A percentile compares a stretch with the other conserved stretches of the same genome.
These are phyloP conservation scores for Venturia effusa DNA, from an alignment of 2,329 filamentous ascomycete species.

Conservation along the genomic window DNA sequence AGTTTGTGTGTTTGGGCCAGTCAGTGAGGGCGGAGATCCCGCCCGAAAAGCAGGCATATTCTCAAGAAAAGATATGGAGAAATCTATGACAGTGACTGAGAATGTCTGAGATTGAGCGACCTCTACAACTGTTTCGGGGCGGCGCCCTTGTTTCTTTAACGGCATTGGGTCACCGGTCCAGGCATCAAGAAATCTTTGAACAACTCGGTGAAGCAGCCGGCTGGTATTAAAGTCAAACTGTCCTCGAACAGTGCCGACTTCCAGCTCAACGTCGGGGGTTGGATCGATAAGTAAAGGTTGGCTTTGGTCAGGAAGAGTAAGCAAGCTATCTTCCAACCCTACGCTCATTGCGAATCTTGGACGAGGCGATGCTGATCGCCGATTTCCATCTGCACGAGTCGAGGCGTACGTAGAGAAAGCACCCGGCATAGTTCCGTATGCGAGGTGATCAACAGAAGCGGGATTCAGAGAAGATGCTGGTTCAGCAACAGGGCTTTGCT, in stretches of 20 bases:
- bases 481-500: not conserved
- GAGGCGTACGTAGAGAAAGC: conserved; percentile 6
- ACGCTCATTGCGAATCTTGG: not conserved
- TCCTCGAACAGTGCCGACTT: conserved; percentile 23
- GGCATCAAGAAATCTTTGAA: not conserved
- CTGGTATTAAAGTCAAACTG: conserved; percentile 26
- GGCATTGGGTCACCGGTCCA: not conserved
- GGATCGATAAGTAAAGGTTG: not conserved
- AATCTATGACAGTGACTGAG: not conserved
- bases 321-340: not conserved
- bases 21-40: not conserved
- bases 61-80: conserved; percentile 8
- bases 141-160: not conserved
- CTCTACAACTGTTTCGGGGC: not conserved
- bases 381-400: not conserved
- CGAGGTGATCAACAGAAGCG: not conserved
- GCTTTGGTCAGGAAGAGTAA: not conserved
- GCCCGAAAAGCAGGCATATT: not conserved
- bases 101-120: not conserved
- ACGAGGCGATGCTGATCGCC: not conserved
- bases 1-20: conserved; percentile 6
- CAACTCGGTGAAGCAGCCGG: conserved; percentile 23
- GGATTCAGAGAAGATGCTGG: not conserved
- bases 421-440: conserved; percentile 10
- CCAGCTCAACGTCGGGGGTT: conserved; percentile 16